These are phyloP conservation scores for Dipodascopsis tothii DNA, from an alignment of 805 yeast genomes.

Conservation along the genomic window DNA sequence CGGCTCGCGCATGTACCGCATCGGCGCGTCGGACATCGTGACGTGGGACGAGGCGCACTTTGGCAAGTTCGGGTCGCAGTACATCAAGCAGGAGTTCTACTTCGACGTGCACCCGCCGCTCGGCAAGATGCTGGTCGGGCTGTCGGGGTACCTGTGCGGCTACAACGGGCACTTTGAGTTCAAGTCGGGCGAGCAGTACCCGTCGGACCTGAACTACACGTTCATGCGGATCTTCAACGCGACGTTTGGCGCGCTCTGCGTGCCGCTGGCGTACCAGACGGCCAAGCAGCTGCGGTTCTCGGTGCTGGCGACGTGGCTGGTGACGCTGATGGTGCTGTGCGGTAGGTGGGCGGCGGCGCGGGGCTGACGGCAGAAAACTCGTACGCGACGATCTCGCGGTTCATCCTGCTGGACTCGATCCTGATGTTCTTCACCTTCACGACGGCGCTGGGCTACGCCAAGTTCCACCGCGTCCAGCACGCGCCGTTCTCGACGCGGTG, in stretches of 20 bases:
- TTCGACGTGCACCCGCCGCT: constrained; percentile 97
- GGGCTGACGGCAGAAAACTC: constrained; percentile 48
- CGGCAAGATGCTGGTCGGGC: constrained; percentile 86
- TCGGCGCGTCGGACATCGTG: constrained; percentile 61
- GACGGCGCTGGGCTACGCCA: constrained; percentile 64
- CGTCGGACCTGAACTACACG: constrained; percentile 68
- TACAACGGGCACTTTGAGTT: constrained; percentile 85
- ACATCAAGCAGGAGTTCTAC: constrained; percentile 79
- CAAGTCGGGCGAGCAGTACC: constrained; percentile 72
- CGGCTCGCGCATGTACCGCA: constrained; percentile 48
- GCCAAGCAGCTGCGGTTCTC: constrained; percentile 68
- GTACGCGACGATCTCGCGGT: constrained; percentile 76
- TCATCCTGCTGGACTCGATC: constrained; percentile 87
- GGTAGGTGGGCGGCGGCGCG: constrained; percentile 1
- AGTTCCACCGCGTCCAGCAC: constrained; percentile 56
- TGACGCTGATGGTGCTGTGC: constrained; percentile 59
- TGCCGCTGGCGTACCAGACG: constrained; percentile 81
- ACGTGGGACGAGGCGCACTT: constrained; percentile 98
- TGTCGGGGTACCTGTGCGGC: constrained; percentile 78
- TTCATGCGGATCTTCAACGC: constrained; percentile 88
- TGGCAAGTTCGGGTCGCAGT: constrained; percentile 92
- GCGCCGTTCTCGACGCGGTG: constrained; percentile 68
- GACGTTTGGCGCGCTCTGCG: constrained; percentile 69
- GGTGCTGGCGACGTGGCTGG: constrained; percentile 64
- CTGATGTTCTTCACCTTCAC: constrained; percentile 79